phyloP scores from a whole-genome alignment of 768 basidiomycete genomes.

The Naganishia vaughanmartiniae region DNA sequence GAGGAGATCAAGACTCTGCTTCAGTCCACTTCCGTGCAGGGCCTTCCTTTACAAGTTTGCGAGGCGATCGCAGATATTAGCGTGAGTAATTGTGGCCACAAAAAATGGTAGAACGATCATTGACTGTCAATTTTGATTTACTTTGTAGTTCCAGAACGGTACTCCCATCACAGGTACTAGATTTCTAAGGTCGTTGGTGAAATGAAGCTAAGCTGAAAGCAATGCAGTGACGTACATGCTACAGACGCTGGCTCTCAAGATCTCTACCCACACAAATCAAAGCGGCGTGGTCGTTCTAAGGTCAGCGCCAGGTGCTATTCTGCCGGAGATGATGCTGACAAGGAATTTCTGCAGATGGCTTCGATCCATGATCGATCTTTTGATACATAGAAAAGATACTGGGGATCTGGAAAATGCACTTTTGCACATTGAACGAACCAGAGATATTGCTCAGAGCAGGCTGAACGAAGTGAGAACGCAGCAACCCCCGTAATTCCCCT shows the following conservation, averaged over 20 bases:
- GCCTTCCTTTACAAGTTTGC: slow-evolving; percentile 5
- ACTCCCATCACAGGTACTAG: background rate
- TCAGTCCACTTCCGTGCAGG: background rate
- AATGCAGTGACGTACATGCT: background rate
- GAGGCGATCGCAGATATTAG: slow-evolving; percentile 10
- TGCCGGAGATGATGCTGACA: no score
- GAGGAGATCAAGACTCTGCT: background rate
- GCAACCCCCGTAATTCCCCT: background rate
- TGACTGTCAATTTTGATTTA: background rate
- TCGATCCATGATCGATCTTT: slow-evolving; percentile 11
- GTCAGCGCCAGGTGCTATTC: background rate
- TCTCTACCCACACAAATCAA: background rate
- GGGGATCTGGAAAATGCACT: background rate
- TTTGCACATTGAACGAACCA: background rate
- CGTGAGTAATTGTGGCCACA: background rate
- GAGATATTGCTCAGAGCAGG: background rate
- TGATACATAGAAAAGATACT: slow-evolving; percentile 13
- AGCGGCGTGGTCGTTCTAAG: background rate
- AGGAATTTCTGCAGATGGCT: background rate
- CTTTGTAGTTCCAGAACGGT: background rate
- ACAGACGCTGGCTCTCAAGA: slow-evolving; percentile 8
- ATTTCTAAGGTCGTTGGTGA: background rate
- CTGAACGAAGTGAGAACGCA: background rate
- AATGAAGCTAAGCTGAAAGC: background rate
- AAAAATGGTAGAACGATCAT: background rate